Evolutionary conservation across 768 basidiomycete species (phyloP), one percentile per base, ranked within the genome.

Genomic region (Rhodosporidiobolus sp.): DNA sequence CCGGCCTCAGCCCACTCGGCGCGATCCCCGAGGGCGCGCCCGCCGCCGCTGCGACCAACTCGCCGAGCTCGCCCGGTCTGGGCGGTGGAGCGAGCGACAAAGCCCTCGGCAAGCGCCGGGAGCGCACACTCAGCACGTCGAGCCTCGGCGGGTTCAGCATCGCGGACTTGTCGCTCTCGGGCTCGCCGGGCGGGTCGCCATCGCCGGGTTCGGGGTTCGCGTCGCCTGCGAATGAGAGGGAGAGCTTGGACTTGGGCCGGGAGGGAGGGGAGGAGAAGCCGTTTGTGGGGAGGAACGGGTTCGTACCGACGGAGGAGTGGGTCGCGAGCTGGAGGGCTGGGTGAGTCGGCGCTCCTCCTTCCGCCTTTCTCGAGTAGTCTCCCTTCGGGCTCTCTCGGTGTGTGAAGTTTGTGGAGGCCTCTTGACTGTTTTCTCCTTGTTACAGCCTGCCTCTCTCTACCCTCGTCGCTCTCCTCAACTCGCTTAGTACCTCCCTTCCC

Each of bases 251-350:
- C 11, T 4, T 50, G 17, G 26, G 52, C 26, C 24, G 34, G 46
- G 67, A 54, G 45, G 53, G 35, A 8, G 53, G n/a, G 4, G 63
- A 52, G 19, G 50, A 57, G 28, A 55, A 43, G 30, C 52, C 59
- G 50, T 79, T 75, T 20, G 86, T 94, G 26, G 93, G 93, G 38
- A 85, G 90, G 75, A 94, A 92, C 80, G 92, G 93, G 5, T 99
- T 97, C 81, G 84, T 94, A 14, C 94, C 96, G 19, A 96, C 93
- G 6, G 92, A 96, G 80, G 92, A 93, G 87, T 99, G 96, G 95
- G 93, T 92, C 64, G 64, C 62, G 34, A 68, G 66, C 35, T 98
- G 95, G 95, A 91, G 95, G 77, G 92, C 94, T 85, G 94, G 74
- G 74, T 75, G 35, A 19, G 74, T 63, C 32, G 22, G 3, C 19